These are phyloP conservation scores for Lactifluus subvellereus DNA, from an alignment of 768 basidiomycete genomes.

Conservation along the genomic window DNA sequence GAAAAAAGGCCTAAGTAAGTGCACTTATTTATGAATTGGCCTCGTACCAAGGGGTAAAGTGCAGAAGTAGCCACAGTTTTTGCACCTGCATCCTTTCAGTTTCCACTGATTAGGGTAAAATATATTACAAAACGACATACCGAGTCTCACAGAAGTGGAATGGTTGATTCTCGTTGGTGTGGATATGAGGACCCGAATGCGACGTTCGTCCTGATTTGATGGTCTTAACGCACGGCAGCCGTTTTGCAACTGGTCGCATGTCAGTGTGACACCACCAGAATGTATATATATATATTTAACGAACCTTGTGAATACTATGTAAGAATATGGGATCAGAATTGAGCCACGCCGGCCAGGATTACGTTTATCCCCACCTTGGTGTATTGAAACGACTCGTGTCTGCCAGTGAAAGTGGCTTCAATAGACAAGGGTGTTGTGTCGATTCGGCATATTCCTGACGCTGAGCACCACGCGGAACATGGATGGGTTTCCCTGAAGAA, in stretches of 20 bases:
- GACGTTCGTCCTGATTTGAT: slow-evolving; percentile 39
- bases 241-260: too few species aligned
- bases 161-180: slow-evolving; percentile 39
- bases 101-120: too few species aligned
- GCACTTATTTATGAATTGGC: too few species aligned
- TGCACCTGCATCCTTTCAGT: too few species aligned
- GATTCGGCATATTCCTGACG: slow-evolving; percentile 43
- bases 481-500: too few species aligned
- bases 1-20: background rate
- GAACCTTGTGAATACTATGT: slow-evolving; percentile 50
- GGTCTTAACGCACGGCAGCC: too few species aligned
- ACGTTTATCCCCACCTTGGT: slow-evolving; percentile 27
- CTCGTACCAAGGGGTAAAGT: too few species aligned
- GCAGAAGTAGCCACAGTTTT: too few species aligned
- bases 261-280: too few species aligned
- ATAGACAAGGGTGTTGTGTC: slow-evolving; percentile 39
- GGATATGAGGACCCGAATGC: slow-evolving; percentile 47
- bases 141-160: slow-evolving; percentile 50
- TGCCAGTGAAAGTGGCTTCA: slow-evolving; percentile 56
- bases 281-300: too few species aligned
- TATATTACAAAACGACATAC: too few species aligned
- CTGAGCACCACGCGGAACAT: slow-evolving; percentile 33
- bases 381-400: background rate
- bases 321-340: background rate
- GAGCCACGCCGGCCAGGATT: too few species aligned